A percentile compares a stretch with the other conserved stretches of the same genome.
These are phyloP conservation scores for Colletotrichum sp. DNA, from an alignment of 2,329 filamentous ascomycete species.

Conservation along the genomic window DNA sequence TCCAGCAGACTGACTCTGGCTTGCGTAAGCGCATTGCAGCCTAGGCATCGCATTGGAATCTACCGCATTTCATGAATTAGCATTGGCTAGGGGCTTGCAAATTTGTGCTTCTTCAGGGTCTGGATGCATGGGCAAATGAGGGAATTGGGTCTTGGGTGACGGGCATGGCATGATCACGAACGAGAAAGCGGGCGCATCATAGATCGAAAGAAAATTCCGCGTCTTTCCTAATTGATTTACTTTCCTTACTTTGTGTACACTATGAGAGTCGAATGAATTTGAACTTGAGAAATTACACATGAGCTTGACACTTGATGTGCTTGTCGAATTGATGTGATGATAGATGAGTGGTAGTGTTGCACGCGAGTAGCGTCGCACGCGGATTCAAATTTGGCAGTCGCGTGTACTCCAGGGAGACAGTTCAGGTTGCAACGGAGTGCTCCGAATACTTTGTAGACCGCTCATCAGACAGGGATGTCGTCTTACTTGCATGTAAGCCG, in stretches of 20 bases:
- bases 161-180: background rate
- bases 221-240: background rate
- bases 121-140: background rate
- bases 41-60: background rate
- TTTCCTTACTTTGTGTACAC: background rate
- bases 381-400: background rate
- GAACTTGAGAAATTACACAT: background rate
- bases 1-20: slow-evolving; percentile 4
- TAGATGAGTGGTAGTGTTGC: background rate
- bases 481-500: background rate
- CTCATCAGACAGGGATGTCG: background rate
- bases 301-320: background rate
- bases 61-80: background rate
- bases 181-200: slow-evolving; percentile 7
- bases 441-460: background rate
- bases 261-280: background rate
- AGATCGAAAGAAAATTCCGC: background rate
- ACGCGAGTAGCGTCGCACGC: background rate
- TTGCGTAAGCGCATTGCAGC: background rate
- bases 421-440: background rate
- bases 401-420: background rate
- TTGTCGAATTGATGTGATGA: background rate
- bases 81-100: background rate
- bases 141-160: background rate
- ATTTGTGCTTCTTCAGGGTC: background rate